Percentiles rank a stretch among this genome's conserved stretches.
phyloP scores from a whole-genome alignment of 306 rosid species.

The Casuarina cunninghamiana region DNA sequence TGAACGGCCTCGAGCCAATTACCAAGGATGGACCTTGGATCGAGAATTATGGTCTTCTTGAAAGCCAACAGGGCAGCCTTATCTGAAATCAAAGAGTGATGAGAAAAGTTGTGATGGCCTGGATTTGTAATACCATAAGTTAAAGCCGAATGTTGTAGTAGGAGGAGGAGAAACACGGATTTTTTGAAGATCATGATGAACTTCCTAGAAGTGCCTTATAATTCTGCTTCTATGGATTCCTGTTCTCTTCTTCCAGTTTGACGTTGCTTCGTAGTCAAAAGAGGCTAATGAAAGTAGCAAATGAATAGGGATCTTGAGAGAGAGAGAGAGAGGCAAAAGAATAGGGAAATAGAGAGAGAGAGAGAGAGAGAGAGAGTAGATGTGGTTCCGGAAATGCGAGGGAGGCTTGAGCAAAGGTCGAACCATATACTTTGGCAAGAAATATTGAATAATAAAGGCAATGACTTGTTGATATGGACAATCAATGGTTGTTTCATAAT shows the following conservation, averaged over 20 bases:
- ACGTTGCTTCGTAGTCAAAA: no score
- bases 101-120: no score
- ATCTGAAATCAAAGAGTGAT: slow-evolving; percentile 48
- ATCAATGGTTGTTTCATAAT: neutral
- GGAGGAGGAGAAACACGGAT: slow-evolving; percentile 29
- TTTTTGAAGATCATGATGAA: neutral
- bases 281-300: no score
- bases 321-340: neutral
- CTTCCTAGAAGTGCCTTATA: neutral
- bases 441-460: slow-evolving; percentile 32
- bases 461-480: slow-evolving; percentile 41
- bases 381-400: neutral
- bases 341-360: neutral
- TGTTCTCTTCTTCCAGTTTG: neutral
- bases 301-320: no score
- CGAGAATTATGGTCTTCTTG: slow-evolving; percentile 39
- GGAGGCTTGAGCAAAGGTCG: slow-evolving; percentile 24
- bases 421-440: slow-evolving; percentile 42
- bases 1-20: slow-evolving; percentile 55
- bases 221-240: neutral
- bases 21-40: slow-evolving; percentile 46
- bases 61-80: slow-evolving; percentile 58
- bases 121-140: slow-evolving; percentile 23
- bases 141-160: slow-evolving; percentile 39
- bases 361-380: neutral